Conservation (phyloP, 2,329 filamentous ascomycete genomes). For the Arthrobotrys sinensis region DNA sequence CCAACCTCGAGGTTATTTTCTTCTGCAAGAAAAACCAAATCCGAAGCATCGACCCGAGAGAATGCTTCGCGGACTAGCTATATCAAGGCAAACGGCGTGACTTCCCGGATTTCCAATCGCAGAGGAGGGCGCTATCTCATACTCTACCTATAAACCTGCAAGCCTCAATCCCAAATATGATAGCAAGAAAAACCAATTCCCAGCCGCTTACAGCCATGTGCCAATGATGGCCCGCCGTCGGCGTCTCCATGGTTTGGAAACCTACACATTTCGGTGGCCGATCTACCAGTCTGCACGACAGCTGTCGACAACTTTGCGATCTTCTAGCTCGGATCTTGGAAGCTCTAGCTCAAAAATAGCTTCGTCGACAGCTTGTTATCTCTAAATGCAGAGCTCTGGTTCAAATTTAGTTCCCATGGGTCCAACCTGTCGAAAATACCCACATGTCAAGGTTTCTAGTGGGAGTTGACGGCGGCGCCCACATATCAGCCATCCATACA, state of each 20-base stretch:
- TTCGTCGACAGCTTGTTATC: not conserved
- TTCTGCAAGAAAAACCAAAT: not conserved
- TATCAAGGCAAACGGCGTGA: not conserved
- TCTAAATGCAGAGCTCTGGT: constrained; percentile 1
- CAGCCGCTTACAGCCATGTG: not conserved
- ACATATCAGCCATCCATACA: not conserved
- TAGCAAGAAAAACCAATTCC: constrained; percentile 11
- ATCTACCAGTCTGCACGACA: constrained; percentile 12
- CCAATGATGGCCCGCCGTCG: not conserved
- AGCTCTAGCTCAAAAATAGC: constrained; percentile 9
- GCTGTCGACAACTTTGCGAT: constrained; percentile 13
- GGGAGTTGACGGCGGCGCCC: not conserved
- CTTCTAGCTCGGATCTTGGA: not conserved
- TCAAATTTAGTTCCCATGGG: not conserved
- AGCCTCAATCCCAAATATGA: constrained; percentile 1
- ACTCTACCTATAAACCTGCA: constrained; percentile 13
- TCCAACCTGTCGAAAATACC: not conserved
- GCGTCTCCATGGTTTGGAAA: constrained; percentile 6
- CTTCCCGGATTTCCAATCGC: constrained; percentile 1
- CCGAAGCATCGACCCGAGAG: not conserved
- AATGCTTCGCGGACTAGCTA: not conserved
- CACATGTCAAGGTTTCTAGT: not conserved
- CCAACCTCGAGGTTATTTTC: not conserved
- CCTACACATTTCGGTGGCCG: constrained; percentile 2
- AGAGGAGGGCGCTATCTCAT: constrained; percentile 13